Base-by-base conservation (phyloP, 2,329 filamentous ascomycete genomes). In the Fusarium siculi region DNA sequence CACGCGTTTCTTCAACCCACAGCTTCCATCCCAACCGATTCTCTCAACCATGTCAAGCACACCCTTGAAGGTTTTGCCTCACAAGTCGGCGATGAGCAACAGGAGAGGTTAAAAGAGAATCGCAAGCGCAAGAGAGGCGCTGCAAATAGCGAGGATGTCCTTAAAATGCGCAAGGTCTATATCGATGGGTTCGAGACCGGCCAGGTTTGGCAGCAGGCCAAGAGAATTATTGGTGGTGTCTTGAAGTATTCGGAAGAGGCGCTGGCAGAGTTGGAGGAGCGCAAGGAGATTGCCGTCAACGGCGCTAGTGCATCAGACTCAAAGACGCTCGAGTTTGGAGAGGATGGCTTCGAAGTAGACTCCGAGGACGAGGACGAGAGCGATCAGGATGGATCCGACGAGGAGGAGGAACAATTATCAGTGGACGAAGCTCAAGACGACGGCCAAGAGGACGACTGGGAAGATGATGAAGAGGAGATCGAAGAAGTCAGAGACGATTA, bases 181-280 rank as follows among this genome's bases (percentile, higher is more conserved):
- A 86, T 94, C 11, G 91, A 97, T 64, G 96, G 96, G 0, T 97
- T 98, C 76, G 93, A 93, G 76, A 92, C 93, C 16, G 90, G 92
- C 25, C 96, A 98, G 82, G 91, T 99, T 47, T 99, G 96, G 93
- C 94, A 98, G 82, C 96, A 99, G 84, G 93, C 94, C 14, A 92
- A 91, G 78, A 90, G 93, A 76, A 94, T 98, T 25, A 91, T 98
- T 64, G 88, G 82, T 18, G 86, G 87, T 52, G 83, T 88, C 16
- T 75, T 90, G 50, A 81, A 84, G 46, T 86, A 88, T 72, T 86
- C 87, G 0, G 82, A 85, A 53, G 80, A 82, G 10, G 78, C 83
- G 8, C 78, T 90, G 21, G 80, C 84, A 55, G 87, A 87, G 72
- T 78, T 91, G 37, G 84, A 88, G 75, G 85, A 85, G 66, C 79